Evolutionary conservation across 768 basidiomycete species (phyloP), one percentile per base, ranked within the genome.

Genomic region (Cyathus striatus): DNA sequence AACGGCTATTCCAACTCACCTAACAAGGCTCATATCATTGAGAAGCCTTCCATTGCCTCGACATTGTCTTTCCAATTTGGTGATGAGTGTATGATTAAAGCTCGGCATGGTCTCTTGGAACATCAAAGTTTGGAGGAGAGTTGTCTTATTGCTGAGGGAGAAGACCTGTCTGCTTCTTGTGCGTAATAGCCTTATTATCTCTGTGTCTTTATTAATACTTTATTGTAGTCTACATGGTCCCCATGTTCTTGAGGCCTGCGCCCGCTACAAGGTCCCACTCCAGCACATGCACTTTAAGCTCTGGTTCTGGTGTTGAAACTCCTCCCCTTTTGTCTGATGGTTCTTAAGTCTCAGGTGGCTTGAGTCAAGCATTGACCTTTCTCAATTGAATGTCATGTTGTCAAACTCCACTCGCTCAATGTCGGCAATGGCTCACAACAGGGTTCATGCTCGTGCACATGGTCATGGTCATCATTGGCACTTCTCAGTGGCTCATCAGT

Each of bases 241-340:
- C 80, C 0, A 73, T 84, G 14, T 89, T 90, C 63, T 68, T 73
- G 38, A 76, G 82, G 1, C 85, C 85, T 1, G 55, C 50, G 3
- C 63, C 72, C 3, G 65, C 69, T 4, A 56, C 61, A 9, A 69
- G 75, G 20, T 81, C 86, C 16, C 76, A 82, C 24, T 86, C 84
- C 0, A 84, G 79, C 45, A 86, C 84, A 0, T 81, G 75, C 52
- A 84, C 83, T 0, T 70, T 69, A 0, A 81, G 76, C 55, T 84
- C 83, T 10, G 85, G 83, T 26, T 84, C 83, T 10, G n/a, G n/a
- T n/a, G n/a, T n/a, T n/a, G 83, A 86, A 7, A 87, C 86, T 0
- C 84, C 85, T 4, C 83, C 86, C 0, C 69, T 88, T 3, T 57
- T 72, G 4, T 86, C 79, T 0, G 86, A 87, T 45, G 78, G 78